Percentiles rank a stretch among this genome's conserved stretches.
Evolutionary conservation across 1,284 basidiomycete genomes (phyloP).

Genomic region (Ustilago sp.): DNA sequence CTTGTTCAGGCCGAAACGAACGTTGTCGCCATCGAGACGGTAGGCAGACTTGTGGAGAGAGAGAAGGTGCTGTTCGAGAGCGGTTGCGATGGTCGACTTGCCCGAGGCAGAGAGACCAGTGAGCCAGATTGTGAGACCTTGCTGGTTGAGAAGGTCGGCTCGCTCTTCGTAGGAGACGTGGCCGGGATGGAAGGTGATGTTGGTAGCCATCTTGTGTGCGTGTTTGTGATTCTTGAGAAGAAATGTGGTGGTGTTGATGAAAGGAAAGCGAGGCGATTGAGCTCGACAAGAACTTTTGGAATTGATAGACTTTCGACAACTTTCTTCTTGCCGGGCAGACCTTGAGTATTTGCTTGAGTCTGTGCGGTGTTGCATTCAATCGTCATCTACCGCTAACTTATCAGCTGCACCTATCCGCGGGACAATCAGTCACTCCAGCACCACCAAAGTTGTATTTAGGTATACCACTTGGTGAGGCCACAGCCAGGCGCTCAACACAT

Average conservation of each 20-base stretch:
- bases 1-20: conserved; percentile 96
- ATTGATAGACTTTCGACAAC: not conserved
- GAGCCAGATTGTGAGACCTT: conserved; percentile 59
- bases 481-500: too few species aligned
- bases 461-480: too few species aligned
- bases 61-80: conserved; percentile 94
- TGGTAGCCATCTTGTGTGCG: conserved; percentile 77
- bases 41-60: conserved; percentile 87
- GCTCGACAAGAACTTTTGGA: not conserved
- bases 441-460: too few species aligned
- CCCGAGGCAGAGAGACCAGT: conserved; percentile 62
- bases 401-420: conserved; percentile 15
- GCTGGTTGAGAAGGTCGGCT: conserved; percentile 52
- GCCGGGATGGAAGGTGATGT: conserved; percentile 86
- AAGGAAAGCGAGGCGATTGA: not conserved
- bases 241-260: not conserved
- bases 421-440: not conserved
- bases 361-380: conserved; percentile 28
- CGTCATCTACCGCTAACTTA: conserved; percentile 8
- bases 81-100: conserved; percentile 96
- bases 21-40: conserved; percentile 95
- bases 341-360: conserved; percentile 5
- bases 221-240: not conserved
- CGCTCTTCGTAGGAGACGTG: conserved; percentile 66
- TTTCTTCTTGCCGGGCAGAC: conserved; percentile 5